Base-by-base conservation (phyloP, 1,139 yeast species). In the Insectozyma bohioensis region DNA sequence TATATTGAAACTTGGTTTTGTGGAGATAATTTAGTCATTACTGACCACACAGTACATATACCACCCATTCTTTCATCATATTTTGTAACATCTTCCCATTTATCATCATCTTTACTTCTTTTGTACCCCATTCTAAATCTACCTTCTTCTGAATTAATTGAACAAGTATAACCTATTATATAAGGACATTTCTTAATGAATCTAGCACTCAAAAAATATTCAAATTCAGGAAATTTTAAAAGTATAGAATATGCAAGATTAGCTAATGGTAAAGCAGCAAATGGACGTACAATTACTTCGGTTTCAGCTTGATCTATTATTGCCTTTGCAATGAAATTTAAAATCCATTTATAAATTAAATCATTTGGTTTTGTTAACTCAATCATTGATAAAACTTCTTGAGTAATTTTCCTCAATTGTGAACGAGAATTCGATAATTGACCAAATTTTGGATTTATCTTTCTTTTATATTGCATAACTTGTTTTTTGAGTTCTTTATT, bases 281-380 rank as follows among this genome's bases (percentile, higher is more conserved):
- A 75, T 1, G 95, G 80, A 40, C 83, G 77, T 0, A 85, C 95
- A 5, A 85, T 73, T 9, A 87, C 90, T 57, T 92, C 98, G 0
- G 95, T 78, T 57, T 88, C 97, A 1, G 97, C 95, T 59, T 94
- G 98, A 24, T 85, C 79, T 1, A 92, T 85, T 2, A 88, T 62
- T 2, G 94, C 85, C 52, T 92, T 92, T 6, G 96, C 84, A 22
- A 84, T 73, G 49, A 82, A 84, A 51, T 92, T 92, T 22, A 88
- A 60, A 10, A 83, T 70, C 88, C 95, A 90, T 24, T 72, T 58
- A 49, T 65, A 82, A 0, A 80, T 83, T 11, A 82, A 52, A 1
- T 68, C 70, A 12, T 45, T 39, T 1, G 48, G 35, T 33, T 66
- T 63, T 0, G 84, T 72, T 18, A 71, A 65, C 4, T 54, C 56